Conservation (phyloP, 2,329 filamentous ascomycete genomes). For the Paecilomyces dactylethromorphus region DNA sequence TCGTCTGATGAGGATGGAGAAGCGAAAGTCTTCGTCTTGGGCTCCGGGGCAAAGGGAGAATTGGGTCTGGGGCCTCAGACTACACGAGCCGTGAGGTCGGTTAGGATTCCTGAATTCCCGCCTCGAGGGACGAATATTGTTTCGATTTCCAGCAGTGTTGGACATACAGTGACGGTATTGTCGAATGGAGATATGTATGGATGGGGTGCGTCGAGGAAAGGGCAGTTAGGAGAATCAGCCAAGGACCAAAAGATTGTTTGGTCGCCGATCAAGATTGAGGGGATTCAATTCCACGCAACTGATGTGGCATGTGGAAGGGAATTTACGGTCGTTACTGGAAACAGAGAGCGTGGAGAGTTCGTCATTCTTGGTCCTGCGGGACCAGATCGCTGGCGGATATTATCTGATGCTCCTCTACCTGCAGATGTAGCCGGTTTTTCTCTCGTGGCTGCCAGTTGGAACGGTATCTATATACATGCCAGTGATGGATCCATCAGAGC, state of each 20-base stretch:
- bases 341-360: slow-evolving; percentile 52
- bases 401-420: slow-evolving; percentile 47
- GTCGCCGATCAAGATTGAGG: slow-evolving; percentile 56
- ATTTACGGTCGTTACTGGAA: slow-evolving; percentile 67
- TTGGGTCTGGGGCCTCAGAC: slow-evolving; percentile 52
- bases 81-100: slow-evolving; percentile 29
- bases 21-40: slow-evolving; percentile 54
- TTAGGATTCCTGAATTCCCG: slow-evolving; percentile 57
- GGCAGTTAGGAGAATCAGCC: slow-evolving; percentile 63
- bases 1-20: slow-evolving; percentile 35
- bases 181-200: slow-evolving; percentile 72
- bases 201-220: slow-evolving; percentile 83
- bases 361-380: slow-evolving; percentile 58
- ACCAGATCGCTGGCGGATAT: slow-evolving; percentile 60
- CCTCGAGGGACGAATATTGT: slow-evolving; percentile 52
- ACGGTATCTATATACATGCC: slow-evolving; percentile 66
- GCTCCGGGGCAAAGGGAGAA: slow-evolving; percentile 64
- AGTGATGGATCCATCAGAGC: slow-evolving; percentile 55
- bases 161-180: slow-evolving; percentile 68
- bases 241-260: slow-evolving; percentile 44
- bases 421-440: slow-evolving; percentile 51
- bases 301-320: slow-evolving; percentile 75
- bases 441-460: slow-evolving; percentile 73
- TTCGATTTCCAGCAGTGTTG: slow-evolving; percentile 66
- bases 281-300: slow-evolving; percentile 54